Base-by-base conservation (phyloP, 306 rosid genomes). In the Castanea sativa region DNA sequence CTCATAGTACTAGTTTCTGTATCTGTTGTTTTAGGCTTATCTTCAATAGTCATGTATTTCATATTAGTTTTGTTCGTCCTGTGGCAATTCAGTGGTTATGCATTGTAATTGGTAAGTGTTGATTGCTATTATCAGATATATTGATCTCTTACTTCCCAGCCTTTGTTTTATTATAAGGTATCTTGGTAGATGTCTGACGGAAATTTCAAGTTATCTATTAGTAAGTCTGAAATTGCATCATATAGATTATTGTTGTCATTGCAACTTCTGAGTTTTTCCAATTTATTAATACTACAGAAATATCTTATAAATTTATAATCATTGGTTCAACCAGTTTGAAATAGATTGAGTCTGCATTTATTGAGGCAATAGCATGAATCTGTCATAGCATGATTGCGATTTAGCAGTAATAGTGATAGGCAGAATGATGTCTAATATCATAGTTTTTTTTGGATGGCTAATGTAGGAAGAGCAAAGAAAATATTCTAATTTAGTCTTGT, bases 1-100 rank as follows among this genome's bases (percentile, higher is more conserved):
- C 75, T 65, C 55, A 74, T 41, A 71, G 73, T 77, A 56, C 68
- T 80, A 41, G 29, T 52, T 57, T 80, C 41, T 77, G 13, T 77
- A 29, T 21, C 58, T 74, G 73, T 74, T 74, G 74, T 60, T 27
- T 70, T 73, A 55, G 80, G 58, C 38, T 43, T 57, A 5, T 83
- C 76, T 79, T 38, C 69, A 72, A 72, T 61, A 49, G 53, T 49
- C 53, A 12, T 3, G 14, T 49, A 13, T 12, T 64, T 38, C 57
- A 10, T 23, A 4, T 11, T 25, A 3, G 2, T 60, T 63, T 12
- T 41, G 9, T 29, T 67, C 1, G 16, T 21, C 20, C 73, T 4
- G 49, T 38, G 53, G 41, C 57, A 27, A 43, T 79, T 71, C 32
- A n/a, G 61, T 35, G 57, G 69, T 72, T 33, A 49, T 49, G 41